Evolutionary conservation across 2,329 filamentous ascomycete species (phyloP), one percentile per base, ranked within the genome.

Genomic region (Pseudogymnoascus sp.): DNA sequence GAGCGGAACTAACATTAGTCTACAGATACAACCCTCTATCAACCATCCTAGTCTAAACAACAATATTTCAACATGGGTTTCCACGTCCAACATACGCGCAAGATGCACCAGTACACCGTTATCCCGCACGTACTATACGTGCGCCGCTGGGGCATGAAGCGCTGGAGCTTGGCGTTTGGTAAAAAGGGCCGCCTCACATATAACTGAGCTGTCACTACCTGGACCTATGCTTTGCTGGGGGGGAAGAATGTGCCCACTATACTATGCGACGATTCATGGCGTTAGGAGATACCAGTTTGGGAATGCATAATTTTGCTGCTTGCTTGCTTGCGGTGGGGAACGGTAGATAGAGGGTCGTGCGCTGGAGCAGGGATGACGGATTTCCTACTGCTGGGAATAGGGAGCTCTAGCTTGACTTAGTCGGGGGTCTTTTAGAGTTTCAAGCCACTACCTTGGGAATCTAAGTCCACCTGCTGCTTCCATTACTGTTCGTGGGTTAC

Each of bases 51-150:
- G 11, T 28, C 2, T 26, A 33, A 56, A 56, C 26, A 56, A 33
- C 50, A 56, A 35, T 22, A 56, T 33, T 4, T 56, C 50, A 22
- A 64, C 62, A 63, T 63, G 62, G 31, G 31, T 37, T 16, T 63
- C 56, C 43, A 63, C 53, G 56, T 61, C 62, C 56, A 63, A 12
- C 68, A 43, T 40, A 35, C 63, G 19, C 19, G 19, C 19, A 19
- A 19, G 56, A 67, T 67, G 66, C 65, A 66, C 59, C 63, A 65
- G 60, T 67, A 67, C 60, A 67, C 66, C 37, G 12, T 67, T 38
- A 67, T 67, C 60, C 66, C 66, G 22, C 31, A 50, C n/a, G 65
- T 67, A 3, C 66, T 67, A 12, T 67, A 67, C 59, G 62, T 67
- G 35, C 66, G 65, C 53, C 66, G 66, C 63, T 67, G 66, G 66